phyloP scores from a whole-genome alignment of 2,329 filamentous ascomycete genomes.

The Pseudopithomyces maydicus region DNA sequence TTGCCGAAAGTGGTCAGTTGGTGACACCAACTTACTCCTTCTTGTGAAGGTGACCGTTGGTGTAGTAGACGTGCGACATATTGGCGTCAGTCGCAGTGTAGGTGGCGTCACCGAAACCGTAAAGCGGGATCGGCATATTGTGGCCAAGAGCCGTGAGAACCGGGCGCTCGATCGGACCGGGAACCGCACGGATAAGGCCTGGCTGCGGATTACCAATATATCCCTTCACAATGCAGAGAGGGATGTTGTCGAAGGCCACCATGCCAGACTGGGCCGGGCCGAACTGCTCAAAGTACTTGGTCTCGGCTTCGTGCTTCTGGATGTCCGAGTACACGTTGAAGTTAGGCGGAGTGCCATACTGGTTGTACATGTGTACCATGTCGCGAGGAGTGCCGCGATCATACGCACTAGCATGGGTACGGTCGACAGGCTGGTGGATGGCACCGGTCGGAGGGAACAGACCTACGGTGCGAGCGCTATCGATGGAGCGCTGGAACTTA shows the following conservation, averaged over 20 bases:
- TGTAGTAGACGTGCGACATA: too few relatives aligned
- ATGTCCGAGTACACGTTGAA: slow-evolving; percentile 15
- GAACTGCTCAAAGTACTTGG: slow-evolving; percentile 25
- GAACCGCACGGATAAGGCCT: neutral
- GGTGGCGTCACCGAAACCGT: neutral
- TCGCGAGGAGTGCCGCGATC: slow-evolving; percentile 73
- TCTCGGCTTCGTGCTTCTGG: slow-evolving; percentile 30
- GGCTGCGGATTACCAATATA: slow-evolving; percentile 8
- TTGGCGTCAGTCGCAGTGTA: neutral
- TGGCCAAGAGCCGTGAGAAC: neutral
- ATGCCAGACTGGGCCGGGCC: slow-evolving; percentile 24
- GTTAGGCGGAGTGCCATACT: slow-evolving; percentile 19
- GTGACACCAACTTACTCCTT: too few relatives aligned
- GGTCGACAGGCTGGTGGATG: slow-evolving; percentile 75
- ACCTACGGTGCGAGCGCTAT: slow-evolving; percentile 86
- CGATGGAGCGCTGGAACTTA: slow-evolving; percentile 85
- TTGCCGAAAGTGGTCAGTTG: too few relatives aligned
- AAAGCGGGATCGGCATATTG: neutral
- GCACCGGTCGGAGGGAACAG: slow-evolving; percentile 81
- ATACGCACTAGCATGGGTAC: slow-evolving; percentile 76
- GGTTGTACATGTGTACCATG: slow-evolving; percentile 26
- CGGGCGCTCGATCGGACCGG: slow-evolving; percentile 32
- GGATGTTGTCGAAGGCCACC: slow-evolving; percentile 36
- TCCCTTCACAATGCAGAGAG: slow-evolving; percentile 27
- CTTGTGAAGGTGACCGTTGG: too few relatives aligned